Evolutionary conservation across 805 yeast species (phyloP), one percentile per base, ranked within the genome.

Genomic region (Yamadazyma akitaensis): DNA sequence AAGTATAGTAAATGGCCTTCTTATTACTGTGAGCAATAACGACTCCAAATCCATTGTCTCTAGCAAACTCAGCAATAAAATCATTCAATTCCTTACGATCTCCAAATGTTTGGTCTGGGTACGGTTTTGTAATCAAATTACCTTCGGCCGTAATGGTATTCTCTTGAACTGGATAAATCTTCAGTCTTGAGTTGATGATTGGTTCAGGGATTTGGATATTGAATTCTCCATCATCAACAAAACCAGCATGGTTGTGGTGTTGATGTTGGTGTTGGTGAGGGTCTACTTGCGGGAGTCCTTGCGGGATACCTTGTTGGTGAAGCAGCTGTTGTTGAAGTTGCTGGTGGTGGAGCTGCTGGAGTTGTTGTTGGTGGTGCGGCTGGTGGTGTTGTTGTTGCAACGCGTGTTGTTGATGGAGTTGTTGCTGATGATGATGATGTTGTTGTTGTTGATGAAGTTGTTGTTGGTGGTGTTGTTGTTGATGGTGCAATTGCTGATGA

Each of bases 21-120:
- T 70, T 72, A 59, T 79, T 79, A 31, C 81, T 76, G 61, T 79
- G 82, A 24, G 82, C 80, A 58, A 79, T 78, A 17, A 79, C 82
- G 40, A 78, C 79, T 5, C 82, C 82, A 62, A 79, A 78, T 42
- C 80, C 81, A 55, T 79, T 76, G 54, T 75, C 80, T 40, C 79
- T 65, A 17, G 81, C 81, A 64, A 77, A 79, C 48, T 77, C 82
- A 43, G 71, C 71, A 42, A 79, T 78, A 52, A 76, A 79, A 44
- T 76, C 79, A 51, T 77, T 77, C 53, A 79, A 65, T 41, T 73
- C 79, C 21, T 73, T 74, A 24, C 80, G 70, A 37, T 68, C 66
- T 46, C 72, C 76, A 56, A 79, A 79, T 18, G 68, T 72, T 54
- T 77, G 80, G 51, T 76, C 80, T 14, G 79, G 79, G 51, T 74